These are phyloP conservation scores for Talaromyces sp. DNA, from an alignment of 2,329 filamentous ascomycete species.

Conservation along the genomic window DNA sequence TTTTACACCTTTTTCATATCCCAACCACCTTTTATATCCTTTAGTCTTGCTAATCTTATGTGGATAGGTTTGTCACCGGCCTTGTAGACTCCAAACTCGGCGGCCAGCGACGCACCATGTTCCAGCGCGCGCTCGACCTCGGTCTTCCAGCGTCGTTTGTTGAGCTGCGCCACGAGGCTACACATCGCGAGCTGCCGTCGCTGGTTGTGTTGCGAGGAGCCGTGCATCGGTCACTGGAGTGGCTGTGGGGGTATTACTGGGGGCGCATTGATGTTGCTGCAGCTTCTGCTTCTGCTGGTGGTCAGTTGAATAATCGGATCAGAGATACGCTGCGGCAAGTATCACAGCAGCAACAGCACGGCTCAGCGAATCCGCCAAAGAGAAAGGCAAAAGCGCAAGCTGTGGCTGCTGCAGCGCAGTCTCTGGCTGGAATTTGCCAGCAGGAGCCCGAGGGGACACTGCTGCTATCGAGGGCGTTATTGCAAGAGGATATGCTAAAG, in stretches of 20 bases:
- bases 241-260: slow-evolving; percentile 94
- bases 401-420: slow-evolving; percentile 17
- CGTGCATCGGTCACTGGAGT: slow-evolving; percentile 65
- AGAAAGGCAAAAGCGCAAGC: slow-evolving; percentile 28
- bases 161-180: slow-evolving; percentile 82
- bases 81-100: slow-evolving; percentile 41
- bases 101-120: slow-evolving; percentile 37
- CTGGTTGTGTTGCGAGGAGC: slow-evolving; percentile 68
- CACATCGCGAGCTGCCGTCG: slow-evolving; percentile 80
- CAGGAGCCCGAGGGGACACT: slow-evolving; percentile 13
- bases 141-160: slow-evolving; percentile 66
- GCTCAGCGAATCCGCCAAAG: slow-evolving; percentile 15
- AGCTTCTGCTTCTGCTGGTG: slow-evolving; percentile 3
- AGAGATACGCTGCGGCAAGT: slow-evolving; percentile 1
- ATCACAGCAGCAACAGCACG: not conserved
- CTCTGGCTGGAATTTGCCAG: slow-evolving; percentile 26
- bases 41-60: not conserved
- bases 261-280: slow-evolving; percentile 38
- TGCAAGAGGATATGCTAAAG: slow-evolving; percentile 25
- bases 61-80: slow-evolving; percentile 40
- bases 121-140: slow-evolving; percentile 37
- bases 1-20: not conserved
- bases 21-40: slow-evolving; percentile 2
- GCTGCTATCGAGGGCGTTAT: slow-evolving; percentile 21
- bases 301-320: not conserved